phyloP scores from a whole-genome alignment of 2,329 filamentous ascomycete species.

The Pyricularia pennisetigena region DNA sequence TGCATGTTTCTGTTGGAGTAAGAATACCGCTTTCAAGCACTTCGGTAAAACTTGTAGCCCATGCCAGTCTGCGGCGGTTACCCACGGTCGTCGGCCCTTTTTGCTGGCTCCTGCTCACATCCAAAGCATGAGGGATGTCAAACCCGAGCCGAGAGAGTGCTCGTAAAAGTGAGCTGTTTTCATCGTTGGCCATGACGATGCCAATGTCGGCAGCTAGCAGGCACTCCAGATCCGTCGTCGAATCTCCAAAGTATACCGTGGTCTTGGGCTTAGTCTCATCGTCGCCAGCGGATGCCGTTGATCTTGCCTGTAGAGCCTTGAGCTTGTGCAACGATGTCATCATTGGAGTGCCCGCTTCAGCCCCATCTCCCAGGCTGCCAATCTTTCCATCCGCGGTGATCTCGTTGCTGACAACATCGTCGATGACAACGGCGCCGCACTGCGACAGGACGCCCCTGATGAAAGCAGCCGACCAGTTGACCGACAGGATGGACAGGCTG shows the following conservation, averaged over 20 bases:
- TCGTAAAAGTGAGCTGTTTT: conserved; percentile 21
- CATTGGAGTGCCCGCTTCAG: conserved; percentile 15
- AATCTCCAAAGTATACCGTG: conserved; percentile 49
- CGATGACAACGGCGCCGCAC: not conserved
- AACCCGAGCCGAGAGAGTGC: conserved; percentile 27
- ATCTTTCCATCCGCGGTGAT: conserved; percentile 27
- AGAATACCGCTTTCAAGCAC: conserved; percentile 17
- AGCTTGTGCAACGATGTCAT: conserved; percentile 37
- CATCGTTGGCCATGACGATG: conserved; percentile 33
- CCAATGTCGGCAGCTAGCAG: conserved; percentile 31
- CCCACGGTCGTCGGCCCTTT: not conserved
- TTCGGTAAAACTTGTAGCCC: conserved; percentile 34
- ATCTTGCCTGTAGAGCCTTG: conserved; percentile 21
- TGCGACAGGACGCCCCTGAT: conserved; percentile 20
- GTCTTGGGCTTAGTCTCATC: conserved; percentile 7
- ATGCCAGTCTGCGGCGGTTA: conserved; percentile 18
- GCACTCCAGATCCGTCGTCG: conserved; percentile 45
- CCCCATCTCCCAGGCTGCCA: conserved; percentile 23
- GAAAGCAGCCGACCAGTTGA: conserved; percentile 25
- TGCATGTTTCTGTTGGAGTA: not conserved
- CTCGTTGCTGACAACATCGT: conserved; percentile 34
- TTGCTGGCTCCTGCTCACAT: conserved; percentile 3
- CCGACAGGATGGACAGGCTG: conserved; percentile 34
- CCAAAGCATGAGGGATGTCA: conserved; percentile 25
- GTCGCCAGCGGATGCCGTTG: conserved; percentile 12